These are phyloP conservation scores for Erythrobasidium yunnanense DNA, from an alignment of 768 basidiomycete genomes.

Conservation along the genomic window DNA sequence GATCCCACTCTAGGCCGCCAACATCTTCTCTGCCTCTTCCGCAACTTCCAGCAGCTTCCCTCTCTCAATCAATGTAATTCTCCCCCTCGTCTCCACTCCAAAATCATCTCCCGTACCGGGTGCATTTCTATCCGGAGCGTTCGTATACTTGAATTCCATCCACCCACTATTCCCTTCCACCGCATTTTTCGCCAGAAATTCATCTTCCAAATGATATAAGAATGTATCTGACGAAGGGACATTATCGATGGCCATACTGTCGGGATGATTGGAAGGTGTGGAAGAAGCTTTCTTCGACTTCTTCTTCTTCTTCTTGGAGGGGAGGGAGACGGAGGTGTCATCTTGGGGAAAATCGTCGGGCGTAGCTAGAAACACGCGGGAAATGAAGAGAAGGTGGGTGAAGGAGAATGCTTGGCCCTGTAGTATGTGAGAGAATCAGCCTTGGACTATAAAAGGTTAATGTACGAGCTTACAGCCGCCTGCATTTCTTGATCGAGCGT, in stretches of 20 bases:
- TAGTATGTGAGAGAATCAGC: background rate
- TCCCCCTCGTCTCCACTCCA: conserved; percentile 34
- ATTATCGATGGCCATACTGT: too few species aligned
- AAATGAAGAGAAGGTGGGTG: conserved; percentile 38
- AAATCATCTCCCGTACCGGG: conserved; percentile 31
- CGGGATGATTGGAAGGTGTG: too few species aligned
- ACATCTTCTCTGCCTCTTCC: conserved; percentile 28
- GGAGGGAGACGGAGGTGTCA: conserved; percentile 49
- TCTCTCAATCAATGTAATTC: conserved; percentile 34
- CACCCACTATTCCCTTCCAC: conserved; percentile 1
- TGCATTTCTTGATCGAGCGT: conserved; percentile 79
- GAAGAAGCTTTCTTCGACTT: conserved; percentile 46
- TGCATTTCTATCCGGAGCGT: conserved; percentile 26
- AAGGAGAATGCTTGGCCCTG: conserved; percentile 36
- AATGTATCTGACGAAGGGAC: conserved; percentile 48
- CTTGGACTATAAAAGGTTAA: background rate
- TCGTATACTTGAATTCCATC: conserved; percentile 28
- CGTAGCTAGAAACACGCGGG: conserved; percentile 42
- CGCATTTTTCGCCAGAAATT: conserved; percentile 54
- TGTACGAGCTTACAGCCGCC: conserved; percentile 57
- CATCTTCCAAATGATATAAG: conserved; percentile 79
- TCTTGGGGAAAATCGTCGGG: conserved; percentile 62
- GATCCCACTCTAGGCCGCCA: background rate
- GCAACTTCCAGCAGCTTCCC: conserved; percentile 28
- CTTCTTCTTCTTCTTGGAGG: conserved; percentile 42